Evolutionary conservation across 768 basidiomycete species (phyloP).

Genomic region (Hemileccinum rubropunctum): DNA sequence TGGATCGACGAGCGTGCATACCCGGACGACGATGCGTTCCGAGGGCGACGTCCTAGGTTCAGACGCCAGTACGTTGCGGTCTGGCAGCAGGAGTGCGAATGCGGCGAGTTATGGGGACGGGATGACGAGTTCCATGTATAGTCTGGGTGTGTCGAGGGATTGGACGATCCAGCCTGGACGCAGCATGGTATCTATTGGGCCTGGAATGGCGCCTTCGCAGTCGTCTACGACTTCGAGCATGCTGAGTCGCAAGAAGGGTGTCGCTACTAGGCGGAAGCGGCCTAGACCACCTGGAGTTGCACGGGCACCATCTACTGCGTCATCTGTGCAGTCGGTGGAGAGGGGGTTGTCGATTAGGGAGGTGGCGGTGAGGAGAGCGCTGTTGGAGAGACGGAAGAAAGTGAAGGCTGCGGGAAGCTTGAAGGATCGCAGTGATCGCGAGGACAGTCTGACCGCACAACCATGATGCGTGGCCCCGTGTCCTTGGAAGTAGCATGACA

Average conservation of each 20-base stretch:
- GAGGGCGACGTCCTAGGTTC: neutral
- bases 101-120: neutral
- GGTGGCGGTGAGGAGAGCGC: slow-evolving; percentile 21
- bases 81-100: neutral
- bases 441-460: neutral
- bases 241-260: slow-evolving; percentile 22
- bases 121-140: neutral
- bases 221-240: slow-evolving; percentile 14
- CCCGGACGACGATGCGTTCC: slow-evolving; percentile 1
- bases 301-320: slow-evolving; percentile 27
- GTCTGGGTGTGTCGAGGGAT: slow-evolving; percentile 8
- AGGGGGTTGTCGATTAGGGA: slow-evolving; percentile 22
- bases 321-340: slow-evolving; percentile 24
- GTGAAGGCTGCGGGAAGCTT: slow-evolving; percentile 9
- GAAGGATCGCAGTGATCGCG: neutral
- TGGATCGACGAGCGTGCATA: slow-evolving; percentile 1
- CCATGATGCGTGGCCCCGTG: neutral
- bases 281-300: slow-evolving; percentile 16
- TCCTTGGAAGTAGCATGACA: too few species aligned
- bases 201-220: neutral
- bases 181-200: neutral
- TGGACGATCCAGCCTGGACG: slow-evolving; percentile 8
- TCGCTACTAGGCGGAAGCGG: slow-evolving; percentile 15
- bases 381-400: slow-evolving; percentile 27
- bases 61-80: neutral